Conservation (phyloP, 2,329 filamentous ascomycete genomes). For the Talaromyces sp. region DNA sequence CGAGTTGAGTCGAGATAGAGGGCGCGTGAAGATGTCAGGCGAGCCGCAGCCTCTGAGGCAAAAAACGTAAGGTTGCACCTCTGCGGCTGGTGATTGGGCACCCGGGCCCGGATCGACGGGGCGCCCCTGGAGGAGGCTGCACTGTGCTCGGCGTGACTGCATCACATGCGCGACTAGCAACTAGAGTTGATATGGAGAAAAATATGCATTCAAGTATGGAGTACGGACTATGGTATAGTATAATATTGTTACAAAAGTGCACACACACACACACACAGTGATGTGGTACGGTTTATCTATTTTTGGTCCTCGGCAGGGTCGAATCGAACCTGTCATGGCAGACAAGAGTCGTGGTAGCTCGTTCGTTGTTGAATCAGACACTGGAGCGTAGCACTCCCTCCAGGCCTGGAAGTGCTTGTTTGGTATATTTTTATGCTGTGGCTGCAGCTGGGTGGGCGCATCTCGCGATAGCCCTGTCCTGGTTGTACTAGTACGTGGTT, state of each 20-base stretch:
- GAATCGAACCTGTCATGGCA: constrained; percentile 1
- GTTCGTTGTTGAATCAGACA: neutral
- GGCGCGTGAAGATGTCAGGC: constrained; percentile 12
- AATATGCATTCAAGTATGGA: too few species aligned
- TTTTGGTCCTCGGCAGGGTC: neutral
- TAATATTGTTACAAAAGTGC: neutral
- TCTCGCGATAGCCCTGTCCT: neutral
- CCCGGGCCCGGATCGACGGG: constrained; percentile 1
- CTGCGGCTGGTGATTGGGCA: constrained; percentile 19
- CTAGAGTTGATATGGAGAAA: too few species aligned
- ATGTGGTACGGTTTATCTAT: neutral
- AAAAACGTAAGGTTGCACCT: constrained; percentile 6
- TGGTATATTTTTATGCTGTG: neutral
- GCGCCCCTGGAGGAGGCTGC: neutral
- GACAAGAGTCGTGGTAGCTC: neutral
- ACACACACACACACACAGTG: neutral
- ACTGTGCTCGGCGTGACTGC: neutral
- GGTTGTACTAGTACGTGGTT: neutral
- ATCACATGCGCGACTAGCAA: neutral
- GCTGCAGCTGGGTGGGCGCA: neutral
- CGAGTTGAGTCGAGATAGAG: constrained; percentile 10
- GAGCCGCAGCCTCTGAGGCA: constrained; percentile 4
- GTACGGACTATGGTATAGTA: neutral
- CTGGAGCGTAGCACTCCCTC: neutral
- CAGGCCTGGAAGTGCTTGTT: neutral